These are phyloP conservation scores for Kwoniella heveanensis DNA, from an alignment of 768 basidiomycete genomes.

Conservation along the genomic window DNA sequence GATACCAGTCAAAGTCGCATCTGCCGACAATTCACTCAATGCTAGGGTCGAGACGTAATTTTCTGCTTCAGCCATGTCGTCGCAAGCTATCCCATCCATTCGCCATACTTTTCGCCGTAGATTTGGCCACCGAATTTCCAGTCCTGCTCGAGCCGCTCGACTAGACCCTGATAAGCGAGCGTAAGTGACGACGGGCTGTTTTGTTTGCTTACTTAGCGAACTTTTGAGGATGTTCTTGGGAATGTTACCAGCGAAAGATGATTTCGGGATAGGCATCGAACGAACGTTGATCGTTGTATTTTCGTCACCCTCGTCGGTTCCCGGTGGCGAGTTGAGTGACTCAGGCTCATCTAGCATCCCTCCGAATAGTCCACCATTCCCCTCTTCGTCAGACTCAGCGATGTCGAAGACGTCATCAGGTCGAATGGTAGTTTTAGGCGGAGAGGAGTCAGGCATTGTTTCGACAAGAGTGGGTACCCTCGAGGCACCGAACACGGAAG, in stretches of 20 bases:
- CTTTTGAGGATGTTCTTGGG: conserved; percentile 76
- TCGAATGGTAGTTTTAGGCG: conserved; percentile 2
- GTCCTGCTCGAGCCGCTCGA: conserved; percentile 71
- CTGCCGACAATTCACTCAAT: conserved; percentile 68
- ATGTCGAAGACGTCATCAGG: conserved; percentile 10
- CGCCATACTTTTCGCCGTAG: conserved; percentile 64
- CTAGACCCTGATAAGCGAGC: conserved; percentile 67
- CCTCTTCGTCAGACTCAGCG: conserved; percentile 39
- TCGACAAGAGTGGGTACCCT: neutral
- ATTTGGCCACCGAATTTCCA: conserved; percentile 73
- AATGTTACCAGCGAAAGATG: conserved; percentile 68
- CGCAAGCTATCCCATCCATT: conserved; percentile 85
- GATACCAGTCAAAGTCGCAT: conserved; percentile 48
- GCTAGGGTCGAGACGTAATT: conserved; percentile 87
- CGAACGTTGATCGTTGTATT: conserved; percentile 60
- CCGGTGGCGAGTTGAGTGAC: conserved; percentile 57
- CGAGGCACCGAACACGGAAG: conserved; percentile 3
- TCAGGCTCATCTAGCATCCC: conserved; percentile 67
- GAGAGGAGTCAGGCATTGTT: neutral
- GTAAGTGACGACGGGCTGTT: conserved; percentile 75
- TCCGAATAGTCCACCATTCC: conserved; percentile 65
- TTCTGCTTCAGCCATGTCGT: conserved; percentile 75
- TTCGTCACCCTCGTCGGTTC: conserved; percentile 38
- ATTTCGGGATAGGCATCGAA: conserved; percentile 80
- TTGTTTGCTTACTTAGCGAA: conserved; percentile 41